Evolutionary conservation across 495 filamentous ascomycete genomes (phyloP), one percentile per base, ranked within the genome.

Genomic region (Hyphodiscus hymeniophilus): DNA sequence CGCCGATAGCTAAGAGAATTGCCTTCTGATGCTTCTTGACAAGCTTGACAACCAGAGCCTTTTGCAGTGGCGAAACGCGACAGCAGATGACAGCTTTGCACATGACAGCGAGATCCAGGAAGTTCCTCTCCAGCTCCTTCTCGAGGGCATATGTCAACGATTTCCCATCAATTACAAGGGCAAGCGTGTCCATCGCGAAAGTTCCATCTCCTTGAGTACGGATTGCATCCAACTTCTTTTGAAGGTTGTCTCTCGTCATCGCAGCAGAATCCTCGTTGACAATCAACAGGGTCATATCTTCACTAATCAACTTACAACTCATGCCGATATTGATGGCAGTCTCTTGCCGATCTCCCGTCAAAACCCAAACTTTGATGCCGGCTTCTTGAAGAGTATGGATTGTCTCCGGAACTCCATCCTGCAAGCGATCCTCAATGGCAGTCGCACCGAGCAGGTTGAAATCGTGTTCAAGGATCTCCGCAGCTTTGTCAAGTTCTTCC

Each of bases 251-350:
- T 30, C 86, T 70, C 2, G 94, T 97, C 13, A 78, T 84, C 21
- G 68, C 64, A 8, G 86, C 68, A 23, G 60, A 76, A 43, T 95
- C 89, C 60, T 99, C 91, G 57, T 99, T 99, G 58, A 99, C 74
- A 60, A 99, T 94, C 43, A 99, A 71, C 11, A 99, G 73, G 47
- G 90, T 94, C 94, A 99, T 99, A 53, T 99, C 94, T 63, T 99
- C 94, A 39, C 89, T 95, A 38, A 99, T 89, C 20, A 99, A 75
- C 69, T 96, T 97, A 67, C 94, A 99, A 59, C 88, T 95, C 94
- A 99, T 99, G 48, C 94, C 94, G 58, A 99, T 99, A 60, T 99
- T 99, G 70, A 99, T 99, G 41, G 94, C 94, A 39, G 94, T 99
- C 63, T 99, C 94, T 63, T 99, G 94, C 59, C 94, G 76, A 71